Base-by-base conservation (phyloP, 2,329 filamentous ascomycete species). In the Sporothrix brunneoviolacea region DNA sequence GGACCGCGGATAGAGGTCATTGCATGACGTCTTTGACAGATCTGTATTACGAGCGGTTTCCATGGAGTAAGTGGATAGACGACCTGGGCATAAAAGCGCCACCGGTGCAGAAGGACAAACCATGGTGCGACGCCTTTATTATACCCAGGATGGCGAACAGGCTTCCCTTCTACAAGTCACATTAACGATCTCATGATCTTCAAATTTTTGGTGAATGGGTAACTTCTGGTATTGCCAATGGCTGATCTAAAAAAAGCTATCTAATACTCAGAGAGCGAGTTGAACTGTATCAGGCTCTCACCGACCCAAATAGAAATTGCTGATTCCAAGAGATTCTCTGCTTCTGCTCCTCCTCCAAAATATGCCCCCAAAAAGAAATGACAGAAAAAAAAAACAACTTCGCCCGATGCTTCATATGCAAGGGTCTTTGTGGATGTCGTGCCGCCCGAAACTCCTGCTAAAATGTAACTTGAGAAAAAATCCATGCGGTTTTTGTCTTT, bases 201-300 rank as follows among this genome's bases (percentile, higher is more conserved):
- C n/a, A n/a, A n/a, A n/a, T n/a, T n/a, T n/a, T n/a, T n/a, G n/a
- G n/a, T 76, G 73, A 79, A 77, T 77, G 77, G 78, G 78, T 82
- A 81, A 79, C 75, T 77, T 81, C 78, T 82, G 77, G 76, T 81
- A 80, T 80, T 77, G 57, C 62, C 58, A 62, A 44, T 36, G 27
- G 44, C 55, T 67, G 69, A 62, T 62, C 59, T 66, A 63, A 61
- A 68, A 62, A 69, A 54, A 53, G 45, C 49, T 75, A 77, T 73
- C 69, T 73, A 70, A 77, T 81, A 81, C 78, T 67, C 78, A 82
- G 77, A 81, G 76, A 81, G 78, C 77, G 76, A 79, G 77, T 73
- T 76, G 68, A 70, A 66, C 64, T 60, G 61, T 57, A 61, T 66
- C 64, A 59, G 54, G 44, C 41, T 38, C 52, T 42, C 49, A 52